Evolutionary conservation across 257 asterid genomes (phyloP).

Genomic region (Penstemon eatonii): DNA sequence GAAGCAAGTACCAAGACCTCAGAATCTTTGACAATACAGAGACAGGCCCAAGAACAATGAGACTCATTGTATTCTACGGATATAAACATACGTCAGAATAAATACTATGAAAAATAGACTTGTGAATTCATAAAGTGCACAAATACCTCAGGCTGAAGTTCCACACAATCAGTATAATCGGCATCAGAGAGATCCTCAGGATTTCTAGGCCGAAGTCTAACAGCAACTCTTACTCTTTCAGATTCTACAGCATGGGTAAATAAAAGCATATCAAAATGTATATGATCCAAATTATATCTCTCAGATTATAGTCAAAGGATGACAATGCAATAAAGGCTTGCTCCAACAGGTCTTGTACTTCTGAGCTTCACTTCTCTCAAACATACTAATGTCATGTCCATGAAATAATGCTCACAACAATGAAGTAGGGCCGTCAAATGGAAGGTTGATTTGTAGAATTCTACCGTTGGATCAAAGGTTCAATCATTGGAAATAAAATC

Average conservation of each 20-base stretch:
- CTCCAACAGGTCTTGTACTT: not conserved
- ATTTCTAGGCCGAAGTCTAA: conserved; percentile 81
- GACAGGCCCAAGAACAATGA: not conserved
- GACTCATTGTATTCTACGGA: conserved; percentile 4
- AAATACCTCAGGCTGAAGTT: conserved; percentile 87
- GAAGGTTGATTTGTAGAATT: too few species aligned
- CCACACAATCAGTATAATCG: conserved; percentile 79
- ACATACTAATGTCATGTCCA: not conserved
- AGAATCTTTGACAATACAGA: conserved; percentile 13
- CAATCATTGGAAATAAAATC: too few species aligned
- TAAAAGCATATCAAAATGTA: conserved; percentile 10
- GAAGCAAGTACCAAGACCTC: not conserved
- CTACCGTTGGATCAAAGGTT: too few species aligned
- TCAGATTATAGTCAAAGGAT: conserved; percentile 6
- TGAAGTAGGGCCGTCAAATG: too few species aligned
- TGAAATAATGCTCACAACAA: too few species aligned
- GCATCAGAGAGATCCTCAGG: conserved; percentile 67
- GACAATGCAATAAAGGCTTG: not conserved
- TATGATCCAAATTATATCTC: conserved; percentile 8
- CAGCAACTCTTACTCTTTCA: conserved; percentile 92
- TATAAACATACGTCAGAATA: not conserved
- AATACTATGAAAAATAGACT: conserved; percentile 4
- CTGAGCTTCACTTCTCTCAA: not conserved
- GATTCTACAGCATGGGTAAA: conserved; percentile 46
- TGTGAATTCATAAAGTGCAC: conserved; percentile 10